A percentile compares a stretch with the other conserved stretches of the same genome.
Evolutionary conservation across 1,284 basidiomycete genomes (phyloP).

Genomic region (Exsudoporus floridanus): DNA sequence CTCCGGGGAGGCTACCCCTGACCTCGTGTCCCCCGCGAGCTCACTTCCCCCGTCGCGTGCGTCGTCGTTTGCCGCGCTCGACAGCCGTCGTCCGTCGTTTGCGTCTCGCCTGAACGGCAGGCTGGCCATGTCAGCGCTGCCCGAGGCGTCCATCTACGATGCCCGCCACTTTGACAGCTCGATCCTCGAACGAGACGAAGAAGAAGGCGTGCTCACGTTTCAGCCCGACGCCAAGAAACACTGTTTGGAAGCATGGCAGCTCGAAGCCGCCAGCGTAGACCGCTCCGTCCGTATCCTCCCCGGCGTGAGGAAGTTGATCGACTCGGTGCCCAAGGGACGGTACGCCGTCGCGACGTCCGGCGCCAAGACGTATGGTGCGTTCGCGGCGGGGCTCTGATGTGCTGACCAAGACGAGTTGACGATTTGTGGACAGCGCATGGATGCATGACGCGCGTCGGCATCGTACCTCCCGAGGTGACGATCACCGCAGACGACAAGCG

Average conservation of each 20-base stretch:
- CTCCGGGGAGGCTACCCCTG: slow-evolving; percentile 44
- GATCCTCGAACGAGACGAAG: slow-evolving; percentile 42
- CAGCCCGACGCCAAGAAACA: slow-evolving; percentile 36
- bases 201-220: slow-evolving; percentile 29
- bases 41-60: slow-evolving; percentile 46
- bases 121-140: slow-evolving; percentile 45
- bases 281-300: slow-evolving; percentile 73
- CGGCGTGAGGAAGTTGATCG: slow-evolving; percentile 68
- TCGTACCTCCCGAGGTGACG: slow-evolving; percentile 68
- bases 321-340: slow-evolving; percentile 62
- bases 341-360: slow-evolving; percentile 79
- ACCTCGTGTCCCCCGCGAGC: slow-evolving; percentile 32
- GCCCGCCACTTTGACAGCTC: slow-evolving; percentile 39
- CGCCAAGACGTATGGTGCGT: slow-evolving; percentile 67
- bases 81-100: slow-evolving; percentile 52
- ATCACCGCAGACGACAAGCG: slow-evolving; percentile 80
- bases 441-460: slow-evolving; percentile 72
- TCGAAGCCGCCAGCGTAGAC: slow-evolving; percentile 63
- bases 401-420: neutral
- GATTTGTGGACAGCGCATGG: slow-evolving; percentile 49
- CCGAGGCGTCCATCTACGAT: slow-evolving; percentile 39
- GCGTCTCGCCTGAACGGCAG: slow-evolving; percentile 47
- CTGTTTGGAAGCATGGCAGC: slow-evolving; percentile 50
- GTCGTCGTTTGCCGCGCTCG: slow-evolving; percentile 39
- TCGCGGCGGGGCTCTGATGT: neutral